Evolutionary conservation across 805 yeast genomes (phyloP).

Genomic region (Kluyveromyces wickerhamii): DNA sequence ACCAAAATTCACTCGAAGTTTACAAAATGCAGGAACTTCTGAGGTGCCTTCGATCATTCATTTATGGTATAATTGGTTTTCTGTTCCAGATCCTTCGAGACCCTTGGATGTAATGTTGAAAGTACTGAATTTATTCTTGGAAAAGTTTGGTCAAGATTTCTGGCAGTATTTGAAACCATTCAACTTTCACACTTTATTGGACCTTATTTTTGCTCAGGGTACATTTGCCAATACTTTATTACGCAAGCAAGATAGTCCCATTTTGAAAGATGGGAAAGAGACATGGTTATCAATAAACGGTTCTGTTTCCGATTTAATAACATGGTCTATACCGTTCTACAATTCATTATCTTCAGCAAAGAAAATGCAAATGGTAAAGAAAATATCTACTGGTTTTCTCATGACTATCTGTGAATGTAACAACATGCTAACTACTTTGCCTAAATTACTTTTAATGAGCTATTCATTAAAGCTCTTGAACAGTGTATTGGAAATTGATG

Average conservation of each 20-base stretch:
- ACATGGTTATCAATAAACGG: slow-evolving; percentile 23
- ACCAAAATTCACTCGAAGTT: slow-evolving; percentile 26
- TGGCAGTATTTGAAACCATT: slow-evolving; percentile 53
- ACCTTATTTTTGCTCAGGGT: slow-evolving; percentile 50
- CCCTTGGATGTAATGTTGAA: slow-evolving; percentile 48
- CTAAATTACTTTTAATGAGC: slow-evolving; percentile 29
- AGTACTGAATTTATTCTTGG: slow-evolving; percentile 39
- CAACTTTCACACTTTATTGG: slow-evolving; percentile 48
- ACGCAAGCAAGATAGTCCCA: slow-evolving; percentile 19
- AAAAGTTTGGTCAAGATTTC: slow-evolving; percentile 36
- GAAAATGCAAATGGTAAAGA: slow-evolving; percentile 44
- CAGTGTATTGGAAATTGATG: slow-evolving; percentile 25
- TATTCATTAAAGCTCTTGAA: slow-evolving; percentile 31
- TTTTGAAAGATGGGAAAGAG: slow-evolving; percentile 25
- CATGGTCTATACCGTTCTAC: slow-evolving; percentile 48
- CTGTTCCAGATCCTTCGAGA: slow-evolving; percentile 22
- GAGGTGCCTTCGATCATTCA: slow-evolving; percentile 28
- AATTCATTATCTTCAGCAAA: slow-evolving; percentile 41
- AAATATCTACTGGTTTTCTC: slow-evolving; percentile 42
- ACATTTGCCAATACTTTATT: slow-evolving; percentile 34
- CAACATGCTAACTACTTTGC: slow-evolving; percentile 18
- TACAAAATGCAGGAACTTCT: slow-evolving; percentile 22
- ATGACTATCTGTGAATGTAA: slow-evolving; percentile 29
- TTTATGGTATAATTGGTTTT: slow-evolving; percentile 27
- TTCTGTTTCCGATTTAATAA: slow-evolving; percentile 37